Evolutionary conservation across 371 early-diverging fungal species (phyloP), one percentile per base, ranked within the genome.

Genomic region (Batkoa obscura): DNA sequence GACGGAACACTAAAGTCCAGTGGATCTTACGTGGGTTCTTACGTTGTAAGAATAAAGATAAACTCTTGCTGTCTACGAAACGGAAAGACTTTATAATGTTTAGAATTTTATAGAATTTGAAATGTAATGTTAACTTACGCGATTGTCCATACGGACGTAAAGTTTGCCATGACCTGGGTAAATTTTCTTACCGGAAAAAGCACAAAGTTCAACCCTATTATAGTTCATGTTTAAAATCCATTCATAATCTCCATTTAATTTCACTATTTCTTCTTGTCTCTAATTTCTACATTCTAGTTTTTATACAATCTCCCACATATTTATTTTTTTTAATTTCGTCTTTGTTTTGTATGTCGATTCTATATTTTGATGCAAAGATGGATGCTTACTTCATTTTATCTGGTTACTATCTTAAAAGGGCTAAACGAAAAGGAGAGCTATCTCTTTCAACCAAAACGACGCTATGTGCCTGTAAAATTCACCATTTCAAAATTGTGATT

Each of bases 131-230:
- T 59, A 43, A 67, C 72, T 35, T 68, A 80, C 79, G 72, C 85
- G 80, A 80, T 75, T 83, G 84, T 96, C 96, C 56, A 72, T 62
- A 61, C 89, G 86, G 69, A 96, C 85, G 68, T 75, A 94, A 58
- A 85, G 71, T 79, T 81, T 88, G 55, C 96, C 96, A 75, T 89
- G 88, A 68, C 88, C 88, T 61, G 96, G 96, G 83, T 96, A 93
- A 84, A 96, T 94, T 84, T 93, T 93, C 80, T 83, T 83, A 64
- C 94, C 92, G 63, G 93, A 90, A 76, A 94, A 94, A 67, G 86
- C 79, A 79, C 94, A 94, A 69, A 81, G 74, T 75, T 88, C 88
- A 66, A 84, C 77, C 49, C 46, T 62, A 60, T 45, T 45, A 15
- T 45, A 45, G 45, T 12, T 45, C 45, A 45, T 15, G 10, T 45